Percentiles rank a stretch among this genome's conserved stretches.
Evolutionary conservation across 139 green algal genomes (phyloP).

Genomic region (Coelastrella sp.): DNA sequence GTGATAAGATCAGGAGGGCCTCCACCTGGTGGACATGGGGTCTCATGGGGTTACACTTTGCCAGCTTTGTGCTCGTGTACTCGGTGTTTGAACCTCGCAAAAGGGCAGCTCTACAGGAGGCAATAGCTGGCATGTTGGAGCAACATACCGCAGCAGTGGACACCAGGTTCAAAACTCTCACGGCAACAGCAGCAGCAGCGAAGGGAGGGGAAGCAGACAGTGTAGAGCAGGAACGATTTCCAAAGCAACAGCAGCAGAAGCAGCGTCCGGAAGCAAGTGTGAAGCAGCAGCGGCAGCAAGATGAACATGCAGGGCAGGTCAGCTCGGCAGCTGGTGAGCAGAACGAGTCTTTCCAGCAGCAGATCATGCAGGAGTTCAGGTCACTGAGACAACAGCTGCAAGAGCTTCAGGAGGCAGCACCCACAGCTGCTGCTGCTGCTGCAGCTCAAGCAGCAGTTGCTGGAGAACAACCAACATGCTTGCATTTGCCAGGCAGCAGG

Average conservation of each 20-base stretch:
- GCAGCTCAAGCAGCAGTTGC: background rate
- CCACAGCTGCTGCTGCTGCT: background rate
- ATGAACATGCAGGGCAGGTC: too few relatives aligned
- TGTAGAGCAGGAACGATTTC: too few relatives aligned
- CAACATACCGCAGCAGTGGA: constrained; percentile 5
- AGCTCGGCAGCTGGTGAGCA: background rate
- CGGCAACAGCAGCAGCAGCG: background rate
- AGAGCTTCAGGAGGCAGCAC: background rate
- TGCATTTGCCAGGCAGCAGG: constrained; percentile 31
- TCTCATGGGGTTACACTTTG: constrained; percentile 62
- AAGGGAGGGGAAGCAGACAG: background rate
- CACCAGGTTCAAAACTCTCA: background rate
- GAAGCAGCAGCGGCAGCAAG: background rate
- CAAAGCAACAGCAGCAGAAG: constrained; percentile 8
- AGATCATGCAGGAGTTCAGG: background rate
- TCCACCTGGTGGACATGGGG: constrained; percentile 66
- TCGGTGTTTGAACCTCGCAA: constrained; percentile 42
- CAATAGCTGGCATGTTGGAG: constrained; percentile 34
- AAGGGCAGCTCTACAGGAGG: constrained; percentile 9
- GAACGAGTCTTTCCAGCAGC: background rate
- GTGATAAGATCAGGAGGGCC: constrained; percentile 64
- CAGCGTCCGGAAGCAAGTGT: background rate
- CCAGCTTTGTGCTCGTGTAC: constrained; percentile 48
- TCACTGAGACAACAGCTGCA: background rate
- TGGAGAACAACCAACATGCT: background rate